phyloP scores from a whole-genome alignment of 345 rosid species.

The Turritis glabra region DNA sequence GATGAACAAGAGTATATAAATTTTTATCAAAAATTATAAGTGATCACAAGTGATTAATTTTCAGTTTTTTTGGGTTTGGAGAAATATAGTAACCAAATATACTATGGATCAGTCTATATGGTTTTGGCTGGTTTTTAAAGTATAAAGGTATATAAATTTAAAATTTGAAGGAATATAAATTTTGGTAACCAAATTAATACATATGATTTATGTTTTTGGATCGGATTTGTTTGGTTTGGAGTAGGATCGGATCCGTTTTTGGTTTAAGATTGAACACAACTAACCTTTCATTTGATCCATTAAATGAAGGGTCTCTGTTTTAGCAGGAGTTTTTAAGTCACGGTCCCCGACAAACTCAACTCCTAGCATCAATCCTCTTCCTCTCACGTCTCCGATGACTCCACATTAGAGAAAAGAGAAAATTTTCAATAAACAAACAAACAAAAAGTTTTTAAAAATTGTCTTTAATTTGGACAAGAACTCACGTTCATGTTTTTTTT shows the following conservation, averaged over 20 bases:
- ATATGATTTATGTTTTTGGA: too few relatives aligned
- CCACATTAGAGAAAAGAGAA: background rate
- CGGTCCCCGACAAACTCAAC: slow-evolving; percentile 83
- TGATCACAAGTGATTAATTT: background rate
- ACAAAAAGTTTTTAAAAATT: background rate
- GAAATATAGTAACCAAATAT: background rate
- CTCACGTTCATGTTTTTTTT: slow-evolving; percentile 66
- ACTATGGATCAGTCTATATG: background rate
- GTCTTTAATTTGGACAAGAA: slow-evolving; percentile 4
- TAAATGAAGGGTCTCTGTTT: slow-evolving; percentile 58
- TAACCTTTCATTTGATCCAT: slow-evolving; percentile 89
- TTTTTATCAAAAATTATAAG: too few relatives aligned
- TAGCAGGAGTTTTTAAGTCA: slow-evolving; percentile 71
- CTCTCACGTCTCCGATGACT: slow-evolving; percentile 94
- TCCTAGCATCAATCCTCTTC: slow-evolving; percentile 87
- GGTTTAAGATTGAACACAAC: background rate
- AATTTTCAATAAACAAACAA: background rate
- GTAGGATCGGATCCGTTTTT: background rate
- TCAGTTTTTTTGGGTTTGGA: background rate
- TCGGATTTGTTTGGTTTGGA: too few relatives aligned
- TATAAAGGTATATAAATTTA: too few relatives aligned
- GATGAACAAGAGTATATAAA: too few relatives aligned
- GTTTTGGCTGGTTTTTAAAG: too few relatives aligned
- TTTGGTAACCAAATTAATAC: too few relatives aligned
- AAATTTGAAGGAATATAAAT: too few relatives aligned